Percentiles rank a stretch among this genome's conserved stretches.
Conservation (phyloP, 371 early-diverging fungal species). For the Mortierella sp. region DNA sequence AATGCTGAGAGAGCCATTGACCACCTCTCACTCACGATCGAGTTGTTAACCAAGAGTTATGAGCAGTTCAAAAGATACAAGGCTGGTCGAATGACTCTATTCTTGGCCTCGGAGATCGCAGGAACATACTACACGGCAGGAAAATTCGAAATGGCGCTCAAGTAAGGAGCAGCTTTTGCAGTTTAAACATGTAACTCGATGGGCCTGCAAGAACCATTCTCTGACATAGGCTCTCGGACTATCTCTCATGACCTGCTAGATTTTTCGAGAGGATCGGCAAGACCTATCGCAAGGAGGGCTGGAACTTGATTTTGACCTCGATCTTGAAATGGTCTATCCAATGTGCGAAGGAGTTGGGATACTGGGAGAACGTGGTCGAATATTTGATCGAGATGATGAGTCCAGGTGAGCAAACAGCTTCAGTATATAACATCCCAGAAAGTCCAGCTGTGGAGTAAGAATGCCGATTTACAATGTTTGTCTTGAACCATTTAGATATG, state of each 20-base stretch:
- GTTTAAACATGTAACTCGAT: neutral
- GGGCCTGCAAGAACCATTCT: neutral
- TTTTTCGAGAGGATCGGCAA: conserved; percentile 91
- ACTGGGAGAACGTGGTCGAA: conserved; percentile 75
- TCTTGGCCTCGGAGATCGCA: conserved; percentile 90
- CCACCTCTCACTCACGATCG: conserved; percentile 80
- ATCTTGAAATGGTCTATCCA: conserved; percentile 76
- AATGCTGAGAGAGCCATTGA: conserved; percentile 71
- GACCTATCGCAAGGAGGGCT: conserved; percentile 90
- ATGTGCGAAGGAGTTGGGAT: conserved; percentile 80
- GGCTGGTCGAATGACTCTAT: conserved; percentile 85
- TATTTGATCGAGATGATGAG: conserved; percentile 79
- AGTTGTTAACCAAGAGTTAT: conserved; percentile 87
- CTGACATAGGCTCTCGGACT: neutral
- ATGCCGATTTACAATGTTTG: neutral
- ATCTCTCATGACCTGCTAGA: conserved; percentile 25
- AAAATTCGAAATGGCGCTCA: conserved; percentile 88
- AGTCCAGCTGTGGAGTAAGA: no score
- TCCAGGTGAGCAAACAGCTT: conserved; percentile 29
- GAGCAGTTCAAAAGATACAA: conserved; percentile 87
- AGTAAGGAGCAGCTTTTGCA: conserved; percentile 49
- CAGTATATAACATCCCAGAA: no score
- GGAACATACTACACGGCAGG: conserved; percentile 82
- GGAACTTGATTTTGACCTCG: conserved; percentile 79
- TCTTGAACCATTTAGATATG: conserved; percentile 29